Percentiles rank a stretch among this genome's conserved stretches.
phyloP scores from a whole-genome alignment of 2,329 filamentous ascomycete species.

The Diaporthe nobilis region DNA sequence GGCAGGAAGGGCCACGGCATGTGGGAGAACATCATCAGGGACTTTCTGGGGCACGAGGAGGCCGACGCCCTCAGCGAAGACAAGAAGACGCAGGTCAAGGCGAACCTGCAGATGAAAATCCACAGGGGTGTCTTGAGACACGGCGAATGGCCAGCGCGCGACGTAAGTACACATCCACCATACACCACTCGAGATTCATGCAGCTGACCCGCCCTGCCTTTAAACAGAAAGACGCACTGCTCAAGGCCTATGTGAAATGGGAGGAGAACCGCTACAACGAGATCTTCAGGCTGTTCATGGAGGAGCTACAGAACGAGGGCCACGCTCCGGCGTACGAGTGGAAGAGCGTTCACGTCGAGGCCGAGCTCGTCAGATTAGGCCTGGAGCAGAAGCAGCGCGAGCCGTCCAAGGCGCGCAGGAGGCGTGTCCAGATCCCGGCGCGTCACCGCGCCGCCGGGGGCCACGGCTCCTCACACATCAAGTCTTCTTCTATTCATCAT shows the following conservation, averaged over 20 bases:
- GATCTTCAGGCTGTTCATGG: constrained; percentile 54
- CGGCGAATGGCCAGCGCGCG: constrained; percentile 61
- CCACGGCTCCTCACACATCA: neutral
- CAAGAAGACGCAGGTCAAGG: constrained; percentile 64
- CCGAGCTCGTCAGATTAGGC: constrained; percentile 63
- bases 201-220: neutral
- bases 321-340: constrained; percentile 60
- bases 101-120: constrained; percentile 70
- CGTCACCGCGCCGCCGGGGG: constrained; percentile 30
- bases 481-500: constrained; percentile 5
- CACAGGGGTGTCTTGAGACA: constrained; percentile 65
- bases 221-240: constrained; percentile 36
- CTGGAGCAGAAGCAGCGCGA: constrained; percentile 62
- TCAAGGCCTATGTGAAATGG: constrained; percentile 38
- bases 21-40: constrained; percentile 67
- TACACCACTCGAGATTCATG: neutral
- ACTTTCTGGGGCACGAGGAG: constrained; percentile 58
- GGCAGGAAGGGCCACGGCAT: constrained; percentile 68
- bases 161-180: constrained; percentile 59
- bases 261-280: constrained; percentile 47
- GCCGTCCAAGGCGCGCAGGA: constrained; percentile 57
- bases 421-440: constrained; percentile 48
- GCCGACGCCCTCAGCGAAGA: constrained; percentile 71
- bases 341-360: constrained; percentile 64
- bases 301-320: constrained; percentile 64